phyloP scores from a whole-genome alignment of 2,329 filamentous ascomycete species.

The Apiospora hydei region DNA sequence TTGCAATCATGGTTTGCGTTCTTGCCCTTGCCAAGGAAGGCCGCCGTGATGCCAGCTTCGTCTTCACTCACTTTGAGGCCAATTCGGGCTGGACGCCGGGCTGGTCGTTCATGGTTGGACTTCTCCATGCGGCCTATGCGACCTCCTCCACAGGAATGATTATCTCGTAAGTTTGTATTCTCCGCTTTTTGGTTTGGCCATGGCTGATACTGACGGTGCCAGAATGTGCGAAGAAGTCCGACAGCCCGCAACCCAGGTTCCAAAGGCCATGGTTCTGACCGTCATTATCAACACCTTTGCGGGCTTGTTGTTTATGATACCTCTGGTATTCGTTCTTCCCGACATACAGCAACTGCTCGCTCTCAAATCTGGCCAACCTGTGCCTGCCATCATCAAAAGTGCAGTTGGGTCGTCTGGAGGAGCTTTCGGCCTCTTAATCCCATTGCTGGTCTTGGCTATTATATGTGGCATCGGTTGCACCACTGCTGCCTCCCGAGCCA shows the following conservation, averaged over 20 bases:
- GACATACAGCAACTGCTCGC: conserved; percentile 62
- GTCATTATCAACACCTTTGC: conserved; percentile 71
- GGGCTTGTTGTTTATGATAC: conserved; percentile 73
- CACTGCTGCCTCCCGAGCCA: conserved; percentile 71
- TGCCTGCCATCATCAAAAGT: conserved; percentile 68
- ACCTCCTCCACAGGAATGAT: conserved; percentile 83
- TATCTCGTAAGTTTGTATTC: conserved; percentile 65
- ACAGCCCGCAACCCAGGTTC: conserved; percentile 70
- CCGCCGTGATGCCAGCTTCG: conserved; percentile 66
- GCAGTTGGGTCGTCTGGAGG: conserved; percentile 68
- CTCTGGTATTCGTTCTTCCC: conserved; percentile 73
- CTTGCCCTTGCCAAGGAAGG: conserved; percentile 74
- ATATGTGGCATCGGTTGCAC: conserved; percentile 75
- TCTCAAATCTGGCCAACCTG: conserved; percentile 65
- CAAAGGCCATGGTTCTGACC: conserved; percentile 75
- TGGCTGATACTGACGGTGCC: conserved; percentile 21
- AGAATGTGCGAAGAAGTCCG: conserved; percentile 79
- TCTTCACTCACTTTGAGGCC: conserved; percentile 73
- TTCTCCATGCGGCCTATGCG: conserved; percentile 76
- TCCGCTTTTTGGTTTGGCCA: not conserved
- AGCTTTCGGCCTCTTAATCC: conserved; percentile 68
- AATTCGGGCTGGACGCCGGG: conserved; percentile 74
- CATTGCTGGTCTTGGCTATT: conserved; percentile 70
- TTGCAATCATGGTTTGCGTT: conserved; percentile 68
- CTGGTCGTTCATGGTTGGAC: conserved; percentile 77